Evolutionary conservation across 2,329 filamentous ascomycete genomes (phyloP).

Genomic region (Didymellaceae sp.): DNA sequence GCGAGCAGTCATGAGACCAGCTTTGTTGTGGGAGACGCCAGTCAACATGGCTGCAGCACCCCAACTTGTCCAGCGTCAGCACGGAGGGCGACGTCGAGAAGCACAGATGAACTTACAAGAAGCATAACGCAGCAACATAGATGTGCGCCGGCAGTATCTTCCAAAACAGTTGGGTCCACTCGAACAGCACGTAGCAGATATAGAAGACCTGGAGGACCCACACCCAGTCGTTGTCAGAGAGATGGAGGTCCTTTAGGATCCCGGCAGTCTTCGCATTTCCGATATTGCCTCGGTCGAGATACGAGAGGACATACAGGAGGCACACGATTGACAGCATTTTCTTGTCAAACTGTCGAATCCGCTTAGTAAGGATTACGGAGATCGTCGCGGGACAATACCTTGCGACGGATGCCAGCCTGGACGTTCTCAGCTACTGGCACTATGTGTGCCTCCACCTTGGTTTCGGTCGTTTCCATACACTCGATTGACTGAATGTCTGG

Average conservation of each 20-base stretch:
- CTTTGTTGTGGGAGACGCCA: background rate
- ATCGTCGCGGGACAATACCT: background rate
- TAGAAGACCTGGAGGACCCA: conserved; percentile 49
- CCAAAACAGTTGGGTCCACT: conserved; percentile 46
- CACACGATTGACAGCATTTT: conserved; percentile 1
- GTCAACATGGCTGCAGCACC: background rate
- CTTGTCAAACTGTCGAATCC: background rate
- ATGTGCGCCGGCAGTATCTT: conserved; percentile 51
- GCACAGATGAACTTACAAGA: background rate
- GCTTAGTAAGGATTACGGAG: background rate
- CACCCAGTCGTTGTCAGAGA: conserved; percentile 21
- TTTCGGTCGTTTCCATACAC: background rate
- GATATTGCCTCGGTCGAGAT: conserved; percentile 48
- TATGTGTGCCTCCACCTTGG: background rate
- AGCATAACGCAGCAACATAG: conserved; percentile 36
- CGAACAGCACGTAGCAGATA: conserved; percentile 27
- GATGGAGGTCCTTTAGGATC: conserved; percentile 59
- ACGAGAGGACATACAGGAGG: conserved; percentile 31
- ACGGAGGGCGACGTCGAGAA: background rate
- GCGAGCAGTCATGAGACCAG: background rate
- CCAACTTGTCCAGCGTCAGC: background rate
- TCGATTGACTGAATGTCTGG: background rate
- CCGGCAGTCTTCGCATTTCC: conserved; percentile 68
- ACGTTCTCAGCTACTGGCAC: background rate
- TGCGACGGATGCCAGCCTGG: background rate